These are phyloP conservation scores for Nitzschia putrida DNA, from an alignment of 108 stramenopile species.

Conservation along the genomic window DNA sequence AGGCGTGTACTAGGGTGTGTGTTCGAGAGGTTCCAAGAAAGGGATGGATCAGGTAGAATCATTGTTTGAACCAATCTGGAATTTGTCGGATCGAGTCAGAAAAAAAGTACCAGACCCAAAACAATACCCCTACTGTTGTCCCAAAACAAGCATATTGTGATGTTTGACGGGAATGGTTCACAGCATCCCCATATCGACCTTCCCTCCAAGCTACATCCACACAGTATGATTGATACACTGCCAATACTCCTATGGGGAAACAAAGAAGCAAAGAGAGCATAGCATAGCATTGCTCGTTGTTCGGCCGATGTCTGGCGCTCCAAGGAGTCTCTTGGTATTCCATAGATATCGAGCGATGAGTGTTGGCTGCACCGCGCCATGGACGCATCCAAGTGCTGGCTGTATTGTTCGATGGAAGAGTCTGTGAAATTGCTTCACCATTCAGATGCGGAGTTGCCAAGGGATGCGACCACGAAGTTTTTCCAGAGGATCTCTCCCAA, in stretches of 20 bases:
- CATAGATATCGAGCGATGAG: not conserved
- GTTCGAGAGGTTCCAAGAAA: not conserved
- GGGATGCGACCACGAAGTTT: constrained; percentile 40
- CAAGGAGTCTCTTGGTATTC: constrained; percentile 25
- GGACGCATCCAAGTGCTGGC: not conserved
- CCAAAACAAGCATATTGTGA: constrained; percentile 27
- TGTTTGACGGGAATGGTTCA: constrained; percentile 36
- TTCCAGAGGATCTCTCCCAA: constrained; percentile 34
- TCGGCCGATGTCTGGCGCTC: constrained; percentile 33
- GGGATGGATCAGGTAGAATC: too few relatives aligned
- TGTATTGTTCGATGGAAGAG: not conserved
- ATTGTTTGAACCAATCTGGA: constrained; percentile 14
- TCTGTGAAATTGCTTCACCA: too few relatives aligned
- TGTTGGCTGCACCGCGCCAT: not conserved
- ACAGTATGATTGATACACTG: constrained; percentile 28
- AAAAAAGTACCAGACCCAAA: constrained; percentile 30
- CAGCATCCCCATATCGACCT: constrained; percentile 35
- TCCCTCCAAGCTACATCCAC: constrained; percentile 30
- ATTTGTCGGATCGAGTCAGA: not conserved
- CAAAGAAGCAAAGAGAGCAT: constrained; percentile 19
- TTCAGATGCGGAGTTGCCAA: not conserved
- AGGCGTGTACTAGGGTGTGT: not conserved
- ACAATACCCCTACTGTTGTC: constrained; percentile 6
- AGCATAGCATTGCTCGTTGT: constrained; percentile 44
- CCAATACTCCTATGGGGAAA: constrained; percentile 37